Evolutionary conservation across 495 filamentous ascomycete genomes (phyloP).

Genomic region (Bombardia bombarda): DNA sequence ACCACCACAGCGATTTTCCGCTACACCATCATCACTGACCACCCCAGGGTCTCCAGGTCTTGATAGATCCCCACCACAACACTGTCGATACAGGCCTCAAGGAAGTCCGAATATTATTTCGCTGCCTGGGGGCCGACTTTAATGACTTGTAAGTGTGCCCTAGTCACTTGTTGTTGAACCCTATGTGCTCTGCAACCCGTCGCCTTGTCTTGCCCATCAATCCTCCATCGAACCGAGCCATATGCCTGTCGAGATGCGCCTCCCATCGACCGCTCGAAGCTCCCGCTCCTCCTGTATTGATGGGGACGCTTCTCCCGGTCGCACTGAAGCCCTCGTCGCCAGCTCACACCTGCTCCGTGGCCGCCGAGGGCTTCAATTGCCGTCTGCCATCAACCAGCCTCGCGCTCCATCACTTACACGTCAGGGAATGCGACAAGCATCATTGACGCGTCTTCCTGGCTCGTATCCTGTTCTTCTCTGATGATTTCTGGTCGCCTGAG

Average conservation of each 20-base stretch:
- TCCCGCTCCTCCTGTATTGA: slow-evolving; percentile 22
- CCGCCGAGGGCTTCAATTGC: slow-evolving; percentile 30
- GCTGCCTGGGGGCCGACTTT: slow-evolving; percentile 26
- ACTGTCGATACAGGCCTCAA: slow-evolving; percentile 8
- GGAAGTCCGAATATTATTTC: slow-evolving; percentile 3
- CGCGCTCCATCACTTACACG: slow-evolving; percentile 35
- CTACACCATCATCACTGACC: slow-evolving; percentile 28
- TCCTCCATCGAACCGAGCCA: slow-evolving; percentile 31
- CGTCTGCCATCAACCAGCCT: slow-evolving; percentile 32
- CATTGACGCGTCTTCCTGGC: slow-evolving; percentile 17
- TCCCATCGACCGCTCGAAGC: slow-evolving; percentile 20
- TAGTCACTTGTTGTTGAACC: slow-evolving; percentile 8
- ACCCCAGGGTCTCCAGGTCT: slow-evolving; percentile 20
- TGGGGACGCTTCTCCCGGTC: slow-evolving; percentile 24
- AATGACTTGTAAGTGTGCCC: slow-evolving; percentile 31
- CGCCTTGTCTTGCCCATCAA: slow-evolving; percentile 30
- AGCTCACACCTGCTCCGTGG: slow-evolving; percentile 12
- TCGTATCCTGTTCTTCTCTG: slow-evolving; percentile 15
- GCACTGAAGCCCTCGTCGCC: slow-evolving; percentile 12
- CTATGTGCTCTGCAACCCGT: slow-evolving; percentile 12
- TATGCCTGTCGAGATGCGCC: slow-evolving; percentile 30
- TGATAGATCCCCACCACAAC: slow-evolving; percentile 17
- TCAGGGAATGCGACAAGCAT: slow-evolving; percentile 36
- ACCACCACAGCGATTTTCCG: slow-evolving; percentile 26
- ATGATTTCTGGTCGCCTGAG: slow-evolving; percentile 29